phyloP scores from a whole-genome alignment of 208 protist genomes.

The Leishmania tarentolae region DNA sequence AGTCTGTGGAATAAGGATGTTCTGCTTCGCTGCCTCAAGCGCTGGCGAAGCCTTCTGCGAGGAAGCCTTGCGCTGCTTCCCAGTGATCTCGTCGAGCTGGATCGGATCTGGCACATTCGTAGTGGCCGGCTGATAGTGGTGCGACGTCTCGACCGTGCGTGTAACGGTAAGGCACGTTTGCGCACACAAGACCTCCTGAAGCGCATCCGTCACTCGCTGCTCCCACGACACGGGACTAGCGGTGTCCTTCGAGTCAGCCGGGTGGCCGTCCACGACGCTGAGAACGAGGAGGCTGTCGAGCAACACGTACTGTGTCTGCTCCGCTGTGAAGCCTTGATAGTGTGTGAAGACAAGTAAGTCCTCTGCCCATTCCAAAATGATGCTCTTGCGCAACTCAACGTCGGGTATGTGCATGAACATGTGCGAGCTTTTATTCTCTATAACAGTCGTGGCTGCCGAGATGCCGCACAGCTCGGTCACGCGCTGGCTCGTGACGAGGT shows the following conservation, averaged over 20 bases:
- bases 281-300: constrained; percentile 60
- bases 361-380: constrained; percentile 78
- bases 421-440: background rate
- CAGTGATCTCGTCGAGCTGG: constrained; percentile 45
- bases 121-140: constrained; percentile 26
- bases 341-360: constrained; percentile 56
- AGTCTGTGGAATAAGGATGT: constrained; percentile 32
- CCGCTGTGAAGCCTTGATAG: constrained; percentile 42
- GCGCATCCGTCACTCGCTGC: constrained; percentile 27
- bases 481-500: background rate
- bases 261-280: constrained; percentile 33
- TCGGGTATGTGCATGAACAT: constrained; percentile 40
- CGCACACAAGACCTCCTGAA: constrained; percentile 48
- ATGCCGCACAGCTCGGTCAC: background rate
- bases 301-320: constrained; percentile 72
- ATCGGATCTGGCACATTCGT: constrained; percentile 53
- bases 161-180: constrained; percentile 53
- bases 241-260: constrained; percentile 1
- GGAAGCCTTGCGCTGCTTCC: constrained; percentile 45
- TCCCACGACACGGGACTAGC: constrained; percentile 25
- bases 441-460: background rate
- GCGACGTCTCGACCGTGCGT: constrained; percentile 36
- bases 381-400: constrained; percentile 46
- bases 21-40: constrained; percentile 43
- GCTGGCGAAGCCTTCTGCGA: constrained; percentile 52